Conservation (phyloP, 805 yeast genomes). For the Ogataea pilisensis region DNA sequence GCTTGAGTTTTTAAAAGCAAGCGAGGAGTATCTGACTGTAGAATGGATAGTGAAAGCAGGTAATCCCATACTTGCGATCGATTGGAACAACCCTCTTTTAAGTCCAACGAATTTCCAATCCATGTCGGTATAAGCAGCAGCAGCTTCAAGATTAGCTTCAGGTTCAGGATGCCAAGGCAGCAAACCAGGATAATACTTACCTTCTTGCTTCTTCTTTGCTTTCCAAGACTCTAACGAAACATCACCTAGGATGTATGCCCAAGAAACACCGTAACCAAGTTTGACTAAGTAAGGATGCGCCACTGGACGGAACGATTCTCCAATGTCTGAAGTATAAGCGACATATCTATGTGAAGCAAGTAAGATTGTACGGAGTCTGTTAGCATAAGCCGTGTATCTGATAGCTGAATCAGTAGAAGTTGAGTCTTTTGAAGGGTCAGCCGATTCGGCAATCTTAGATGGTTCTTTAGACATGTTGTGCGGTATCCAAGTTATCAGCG, state of each 20-base stretch:
- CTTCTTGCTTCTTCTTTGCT: constrained; percentile 61
- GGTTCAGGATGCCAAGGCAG: constrained; percentile 64
- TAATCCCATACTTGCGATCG: constrained; percentile 79
- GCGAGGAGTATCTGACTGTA: constrained; percentile 65
- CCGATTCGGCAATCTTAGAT: constrained; percentile 1
- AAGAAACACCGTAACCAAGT: constrained; percentile 67
- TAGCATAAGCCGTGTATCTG: constrained; percentile 82
- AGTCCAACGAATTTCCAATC: constrained; percentile 66
- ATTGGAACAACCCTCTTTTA: constrained; percentile 76
- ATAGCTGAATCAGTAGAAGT: constrained; percentile 26
- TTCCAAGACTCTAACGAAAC: constrained; percentile 72
- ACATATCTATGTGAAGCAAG: constrained; percentile 75
- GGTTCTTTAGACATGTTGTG: constrained; percentile 1
- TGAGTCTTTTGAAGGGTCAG: background rate
- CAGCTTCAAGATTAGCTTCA: constrained; percentile 36
- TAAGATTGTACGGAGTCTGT: constrained; percentile 65
- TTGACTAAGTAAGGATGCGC: constrained; percentile 66
- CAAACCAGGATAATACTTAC: constrained; percentile 54
- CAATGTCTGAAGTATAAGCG: constrained; percentile 83
- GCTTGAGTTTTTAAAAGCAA: constrained; percentile 52
- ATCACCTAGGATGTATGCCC: constrained; percentile 74
- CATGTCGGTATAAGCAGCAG: constrained; percentile 36
- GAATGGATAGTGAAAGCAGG: constrained; percentile 86
- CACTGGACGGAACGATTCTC: constrained; percentile 81
- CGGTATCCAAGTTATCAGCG: too few species aligned